phyloP scores from a whole-genome alignment of 2,329 filamentous ascomycete species.

The Magnaporthiopsis rhizophila region DNA sequence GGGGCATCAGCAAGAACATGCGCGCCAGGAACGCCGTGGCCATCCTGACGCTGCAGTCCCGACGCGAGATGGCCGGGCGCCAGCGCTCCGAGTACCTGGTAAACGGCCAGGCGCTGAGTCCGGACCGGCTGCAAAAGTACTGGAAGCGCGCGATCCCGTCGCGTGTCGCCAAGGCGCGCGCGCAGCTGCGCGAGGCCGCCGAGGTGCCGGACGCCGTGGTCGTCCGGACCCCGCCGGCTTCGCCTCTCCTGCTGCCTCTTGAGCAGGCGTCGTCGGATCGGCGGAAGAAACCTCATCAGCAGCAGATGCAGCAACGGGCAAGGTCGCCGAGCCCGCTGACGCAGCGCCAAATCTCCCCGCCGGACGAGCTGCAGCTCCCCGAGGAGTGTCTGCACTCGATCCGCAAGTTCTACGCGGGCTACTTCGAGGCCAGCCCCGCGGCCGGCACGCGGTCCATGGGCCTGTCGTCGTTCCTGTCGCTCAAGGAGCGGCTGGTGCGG shows the following conservation, averaged over 20 bases:
- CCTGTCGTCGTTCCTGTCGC: neutral
- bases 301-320: too few species aligned
- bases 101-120: neutral
- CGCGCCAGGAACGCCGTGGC: neutral
- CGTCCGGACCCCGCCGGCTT: neutral
- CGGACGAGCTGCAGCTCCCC: slow-evolving; percentile 1
- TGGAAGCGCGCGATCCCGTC: neutral
- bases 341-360: neutral
- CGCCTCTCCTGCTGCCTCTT: neutral
- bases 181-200: neutral
- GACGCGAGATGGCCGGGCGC: neutral
- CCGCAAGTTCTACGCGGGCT: neutral
- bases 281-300: too few species aligned
- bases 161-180: neutral
- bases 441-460: neutral
- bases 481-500: neutral
- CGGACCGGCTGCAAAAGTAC: slow-evolving; percentile 2
- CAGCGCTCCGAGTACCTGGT: slow-evolving; percentile 1
- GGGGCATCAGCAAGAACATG: slow-evolving; percentile 3
- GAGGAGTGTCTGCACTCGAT: neutral
- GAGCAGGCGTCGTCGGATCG: too few species aligned
- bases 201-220: neutral
- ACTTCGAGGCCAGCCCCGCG: neutral
- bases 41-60: neutral
- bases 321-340: neutral